Conservation (phyloP, 225 moss, liverwort and hornwort genomes). For the Lunularia cruciata region DNA sequence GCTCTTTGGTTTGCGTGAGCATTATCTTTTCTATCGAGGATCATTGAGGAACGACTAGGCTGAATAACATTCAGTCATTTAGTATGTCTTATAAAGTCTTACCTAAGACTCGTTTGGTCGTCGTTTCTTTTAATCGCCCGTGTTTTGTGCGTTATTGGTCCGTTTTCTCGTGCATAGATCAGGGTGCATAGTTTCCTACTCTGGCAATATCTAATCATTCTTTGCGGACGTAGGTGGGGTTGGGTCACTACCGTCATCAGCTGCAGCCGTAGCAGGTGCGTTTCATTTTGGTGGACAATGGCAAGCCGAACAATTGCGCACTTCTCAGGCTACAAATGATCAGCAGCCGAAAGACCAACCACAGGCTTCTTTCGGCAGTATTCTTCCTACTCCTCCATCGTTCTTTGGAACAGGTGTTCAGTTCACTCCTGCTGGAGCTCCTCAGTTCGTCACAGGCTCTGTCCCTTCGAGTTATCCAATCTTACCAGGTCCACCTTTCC, state of each 20-base stretch:
- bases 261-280: slow-evolving; percentile 34
- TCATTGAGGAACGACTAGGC: no score
- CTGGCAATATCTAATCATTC: no score
- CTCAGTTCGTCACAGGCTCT: slow-evolving; percentile 73
- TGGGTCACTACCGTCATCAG: slow-evolving; percentile 22
- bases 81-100: no score
- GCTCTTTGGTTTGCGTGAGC: no score
- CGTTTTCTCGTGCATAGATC: neutral
- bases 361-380: slow-evolving; percentile 57
- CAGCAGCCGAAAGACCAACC: slow-evolving; percentile 48
- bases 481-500: slow-evolving; percentile 78
- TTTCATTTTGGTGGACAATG: slow-evolving; percentile 83
- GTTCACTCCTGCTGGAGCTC: slow-evolving; percentile 69
- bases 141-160: neutral
- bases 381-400: slow-evolving; percentile 40
- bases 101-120: no score
- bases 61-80: no score
- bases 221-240: slow-evolving; percentile 25
- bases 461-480: slow-evolving; percentile 68
- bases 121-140: no score
- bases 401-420: slow-evolving; percentile 71
- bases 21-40: no score
- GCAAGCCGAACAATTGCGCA: slow-evolving; percentile 63
- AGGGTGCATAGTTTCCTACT: no score
- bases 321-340: slow-evolving; percentile 43